Evolutionary conservation across 2,329 filamentous ascomycete species (phyloP).

Genomic region (Dothistroma septosporum): DNA sequence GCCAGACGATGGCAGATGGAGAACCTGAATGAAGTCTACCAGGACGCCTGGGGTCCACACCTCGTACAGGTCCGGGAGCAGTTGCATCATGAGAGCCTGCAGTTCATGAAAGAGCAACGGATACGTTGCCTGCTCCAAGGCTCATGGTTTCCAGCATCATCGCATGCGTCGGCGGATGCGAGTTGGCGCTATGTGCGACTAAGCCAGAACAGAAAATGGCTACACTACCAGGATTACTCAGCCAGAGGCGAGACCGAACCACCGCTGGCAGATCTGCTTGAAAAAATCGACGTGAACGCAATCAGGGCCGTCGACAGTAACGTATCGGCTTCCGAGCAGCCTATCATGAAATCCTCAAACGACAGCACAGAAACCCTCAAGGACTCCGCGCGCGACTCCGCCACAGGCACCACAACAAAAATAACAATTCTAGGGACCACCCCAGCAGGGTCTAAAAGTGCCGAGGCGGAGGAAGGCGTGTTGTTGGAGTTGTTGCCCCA

Average conservation of each 20-base stretch:
- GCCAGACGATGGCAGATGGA: slow-evolving; percentile 91
- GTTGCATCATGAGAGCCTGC: slow-evolving; percentile 81
- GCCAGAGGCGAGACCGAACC: slow-evolving; percentile 60
- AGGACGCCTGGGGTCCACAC: slow-evolving; percentile 90
- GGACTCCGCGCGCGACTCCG: slow-evolving; percentile 15
- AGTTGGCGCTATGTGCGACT: slow-evolving; percentile 78
- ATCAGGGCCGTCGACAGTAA: slow-evolving; percentile 95
- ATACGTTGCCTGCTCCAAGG: slow-evolving; percentile 84
- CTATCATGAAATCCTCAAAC: slow-evolving; percentile 34
- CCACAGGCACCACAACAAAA: slow-evolving; percentile 59
- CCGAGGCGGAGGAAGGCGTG: slow-evolving; percentile 55
- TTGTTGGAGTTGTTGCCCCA: slow-evolving; percentile 79
- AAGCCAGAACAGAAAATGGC: slow-evolving; percentile 82
- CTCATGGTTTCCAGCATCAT: slow-evolving; percentile 73
- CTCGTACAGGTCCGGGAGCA: slow-evolving; percentile 85
- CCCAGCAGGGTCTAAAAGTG: slow-evolving; percentile 2
- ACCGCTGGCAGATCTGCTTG: slow-evolving; percentile 65
- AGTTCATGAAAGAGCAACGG: slow-evolving; percentile 96
- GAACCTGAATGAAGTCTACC: slow-evolving; percentile 82
- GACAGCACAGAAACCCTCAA: slow-evolving; percentile 25
- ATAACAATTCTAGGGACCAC: slow-evolving; percentile 77
- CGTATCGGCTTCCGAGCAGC: slow-evolving; percentile 63
- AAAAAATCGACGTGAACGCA: slow-evolving; percentile 80
- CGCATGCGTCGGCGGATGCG: slow-evolving; percentile 18
- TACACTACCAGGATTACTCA: slow-evolving; percentile 86